Evolutionary conservation across 208 protist genomes (phyloP), one percentile per base, ranked within the genome.

Genomic region (Leishmania aethiopica): DNA sequence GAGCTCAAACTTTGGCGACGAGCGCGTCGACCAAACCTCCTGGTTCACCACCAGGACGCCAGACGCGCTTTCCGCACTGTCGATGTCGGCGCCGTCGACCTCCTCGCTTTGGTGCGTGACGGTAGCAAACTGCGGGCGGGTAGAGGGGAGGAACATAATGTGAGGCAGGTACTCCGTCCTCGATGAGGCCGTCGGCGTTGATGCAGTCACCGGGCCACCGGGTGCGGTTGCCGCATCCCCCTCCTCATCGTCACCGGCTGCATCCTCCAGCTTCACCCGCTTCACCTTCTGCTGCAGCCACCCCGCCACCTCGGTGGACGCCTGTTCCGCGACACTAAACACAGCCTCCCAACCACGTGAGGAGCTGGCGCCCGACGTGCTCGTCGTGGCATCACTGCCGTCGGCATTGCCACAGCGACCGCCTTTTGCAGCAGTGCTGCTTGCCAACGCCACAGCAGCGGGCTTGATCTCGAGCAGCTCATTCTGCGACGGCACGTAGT

Each of bases 31-130:
- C 92, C 93, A 97, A 49, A 95, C 86, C 74, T 91, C 92, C 73
- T 90, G 95, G 73, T 97, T 97, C 5, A 96, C 88, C 0, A 97
- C 93, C 11, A 97, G 79, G 3, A 96, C 90, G 57, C 95, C 95
- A 0, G 90, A 90, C 10, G 92, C 92, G 5, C 60, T 37, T 2
- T 75, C 82, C n/a, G 78, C 75, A 51, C 73, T 64, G 71, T 88
- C 84, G 42, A 85, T 10, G 28, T 80, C 81, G 17, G 59, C 45
- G 3, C 83, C 87, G 62, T 86, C 83, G 22, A 87, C 77, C 13
- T 81, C 78, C n/a, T 80, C 87, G 57, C 80, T 82, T 17, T 91
- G 91, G 75, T 96, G 95, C 15, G 93, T 95, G 32, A 96, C 91
- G 15, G 90, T 62, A 1, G 91, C 93, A 81, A 97, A 97, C 28